Conservation (phyloP, 129 eudicot genomes). For the Calendula officinalis region DNA sequence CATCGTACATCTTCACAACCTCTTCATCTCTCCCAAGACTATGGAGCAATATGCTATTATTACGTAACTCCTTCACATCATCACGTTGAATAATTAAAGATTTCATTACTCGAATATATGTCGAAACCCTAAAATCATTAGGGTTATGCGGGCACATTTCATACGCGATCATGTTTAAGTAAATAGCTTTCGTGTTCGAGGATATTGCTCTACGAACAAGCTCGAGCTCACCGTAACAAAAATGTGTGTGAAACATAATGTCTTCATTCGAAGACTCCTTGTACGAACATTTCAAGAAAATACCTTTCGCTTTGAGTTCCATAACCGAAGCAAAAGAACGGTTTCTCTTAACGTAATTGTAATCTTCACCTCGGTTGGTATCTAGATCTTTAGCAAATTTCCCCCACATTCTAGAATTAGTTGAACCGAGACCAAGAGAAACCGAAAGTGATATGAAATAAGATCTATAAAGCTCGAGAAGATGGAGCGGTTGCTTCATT, state of each 20-base stretch:
- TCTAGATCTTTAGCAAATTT: background rate
- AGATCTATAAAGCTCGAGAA: conserved; percentile 36
- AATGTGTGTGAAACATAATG: conserved; percentile 25
- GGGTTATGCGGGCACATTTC: conserved; percentile 39
- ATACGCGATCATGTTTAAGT: conserved; percentile 39
- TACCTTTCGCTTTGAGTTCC: conserved; percentile 37
- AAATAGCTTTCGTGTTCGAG: conserved; percentile 18
- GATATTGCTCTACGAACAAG: conserved; percentile 28
- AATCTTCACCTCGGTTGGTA: background rate
- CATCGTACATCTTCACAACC: conserved; percentile 32
- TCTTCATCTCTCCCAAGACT: conserved; percentile 35
- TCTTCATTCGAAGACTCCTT: conserved; percentile 20
- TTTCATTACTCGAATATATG: conserved; percentile 37
- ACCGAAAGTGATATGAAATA: conserved; percentile 21
- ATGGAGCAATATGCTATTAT: conserved; percentile 18
- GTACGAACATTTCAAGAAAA: conserved; percentile 8
- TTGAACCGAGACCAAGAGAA: conserved; percentile 3
- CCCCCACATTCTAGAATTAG: background rate
- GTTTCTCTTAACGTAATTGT: conserved; percentile 21
- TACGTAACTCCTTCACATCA: conserved; percentile 40
- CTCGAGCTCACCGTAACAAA: conserved; percentile 26
- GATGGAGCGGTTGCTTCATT: conserved; percentile 30
- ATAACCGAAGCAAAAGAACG: conserved; percentile 30
- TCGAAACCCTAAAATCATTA: conserved; percentile 27
- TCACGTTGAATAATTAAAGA: conserved; percentile 24